Evolutionary conservation across 2,329 filamentous ascomycete species (phyloP).

Genomic region (Sclerotinia spermophila): DNA sequence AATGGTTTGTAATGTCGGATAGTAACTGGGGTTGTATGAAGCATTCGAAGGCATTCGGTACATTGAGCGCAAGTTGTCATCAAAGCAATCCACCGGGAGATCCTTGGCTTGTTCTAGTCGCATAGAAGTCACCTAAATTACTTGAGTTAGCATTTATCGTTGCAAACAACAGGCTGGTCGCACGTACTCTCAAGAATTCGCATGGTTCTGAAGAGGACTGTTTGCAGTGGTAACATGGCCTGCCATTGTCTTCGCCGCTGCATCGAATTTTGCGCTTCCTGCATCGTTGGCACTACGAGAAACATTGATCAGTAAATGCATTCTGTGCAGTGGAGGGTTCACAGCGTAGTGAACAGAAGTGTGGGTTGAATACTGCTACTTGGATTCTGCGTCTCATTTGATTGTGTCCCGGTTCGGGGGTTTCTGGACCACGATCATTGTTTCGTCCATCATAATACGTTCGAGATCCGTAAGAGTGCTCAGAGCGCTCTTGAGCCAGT

Average conservation of each 20-base stretch:
- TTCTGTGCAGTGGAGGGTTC: background rate
- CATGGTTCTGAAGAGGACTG: constrained; percentile 68
- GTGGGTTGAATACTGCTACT: constrained; percentile 44
- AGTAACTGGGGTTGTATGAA: background rate
- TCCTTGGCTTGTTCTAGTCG: constrained; percentile 10
- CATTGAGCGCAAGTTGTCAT: constrained; percentile 7
- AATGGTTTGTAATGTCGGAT: background rate
- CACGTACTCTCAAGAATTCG: constrained; percentile 72
- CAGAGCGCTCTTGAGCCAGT: constrained; percentile 32
- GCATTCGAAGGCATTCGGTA: background rate
- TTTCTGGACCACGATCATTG: constrained; percentile 27
- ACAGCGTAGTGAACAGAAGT: background rate
- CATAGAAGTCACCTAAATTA: constrained; percentile 30
- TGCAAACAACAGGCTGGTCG: background rate
- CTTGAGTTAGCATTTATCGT: constrained; percentile 18
- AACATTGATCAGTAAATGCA: constrained; percentile 7
- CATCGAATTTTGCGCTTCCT: constrained; percentile 93
- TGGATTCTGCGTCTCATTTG: constrained; percentile 45
- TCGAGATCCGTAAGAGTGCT: constrained; percentile 21
- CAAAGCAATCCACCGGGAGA: background rate
- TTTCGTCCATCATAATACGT: constrained; percentile 27
- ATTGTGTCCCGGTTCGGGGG: constrained; percentile 26
- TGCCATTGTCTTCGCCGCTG: constrained; percentile 80
- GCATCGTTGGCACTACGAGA: constrained; percentile 74
- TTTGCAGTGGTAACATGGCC: constrained; percentile 76